Evolutionary conservation across 2,329 filamentous ascomycete species (phyloP), one percentile per base, ranked within the genome.

Genomic region (Kalmusia sp.): DNA sequence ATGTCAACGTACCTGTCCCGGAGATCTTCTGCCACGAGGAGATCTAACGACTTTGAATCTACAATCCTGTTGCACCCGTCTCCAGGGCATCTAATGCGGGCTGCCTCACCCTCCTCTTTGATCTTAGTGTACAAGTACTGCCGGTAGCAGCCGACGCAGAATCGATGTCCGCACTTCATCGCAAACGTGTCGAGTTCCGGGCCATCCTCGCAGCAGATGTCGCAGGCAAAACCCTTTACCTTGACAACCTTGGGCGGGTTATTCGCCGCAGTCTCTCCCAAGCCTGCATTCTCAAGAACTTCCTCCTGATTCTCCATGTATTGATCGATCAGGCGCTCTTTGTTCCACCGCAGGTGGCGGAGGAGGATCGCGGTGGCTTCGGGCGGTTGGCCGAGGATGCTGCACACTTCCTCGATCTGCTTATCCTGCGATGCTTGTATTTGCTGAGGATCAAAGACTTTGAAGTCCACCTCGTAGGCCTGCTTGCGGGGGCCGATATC

Each of bases 81-180:
- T 6, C 91, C 87, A 0, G 95, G 93, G 73, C 95, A 99, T 75
- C 96, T 89, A 65, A 99, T 98, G 54, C 93, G 85, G 21, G 93
- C 93, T 1, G 95, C 93, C 75, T 99, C 95, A 31, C 95, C 95
- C 75, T 99, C 95, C 62, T 95, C 92, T 50, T 88, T 88, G 63
- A 99, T 96, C 80, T 99, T 99, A 67, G 96, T 93, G 1, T 82
- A 84, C 22, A 99, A 79, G 68, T 99, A 99, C 46, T 96, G 92
- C 22, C 87, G 84, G 72, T 97, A 99, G 78, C 95, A 99, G 67
- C 92, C 85, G 28, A 93, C 87, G 65, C 95, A 99, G 74, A 95
- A 99, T 45, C 95, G 85, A 74, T 99, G 95, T 1, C 88, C 91
- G 73, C 95, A 99, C 70, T 91, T 96, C 85, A 99, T 91, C 22